phyloP scores from a whole-genome alignment of 2,329 filamentous ascomycete species.

The Talaromyces sp. region DNA sequence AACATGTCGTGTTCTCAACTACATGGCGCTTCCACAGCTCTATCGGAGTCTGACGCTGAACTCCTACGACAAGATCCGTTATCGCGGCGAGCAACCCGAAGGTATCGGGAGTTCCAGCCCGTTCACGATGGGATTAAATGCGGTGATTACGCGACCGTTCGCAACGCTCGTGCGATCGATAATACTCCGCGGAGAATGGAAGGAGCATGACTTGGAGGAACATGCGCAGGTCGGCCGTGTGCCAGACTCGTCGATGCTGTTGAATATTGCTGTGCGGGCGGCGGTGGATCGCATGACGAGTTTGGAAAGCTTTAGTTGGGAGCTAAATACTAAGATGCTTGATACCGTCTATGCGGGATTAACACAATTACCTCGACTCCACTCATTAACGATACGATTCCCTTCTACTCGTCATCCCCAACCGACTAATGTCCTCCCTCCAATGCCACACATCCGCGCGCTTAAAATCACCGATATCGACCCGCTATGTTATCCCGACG shows the following conservation, averaged over 20 bases:
- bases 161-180: slow-evolving; percentile 57
- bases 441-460: slow-evolving; percentile 57
- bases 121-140: slow-evolving; percentile 65
- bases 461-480: slow-evolving; percentile 63
- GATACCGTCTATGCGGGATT: slow-evolving; percentile 62
- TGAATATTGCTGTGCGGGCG: slow-evolving; percentile 62
- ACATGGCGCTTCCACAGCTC: slow-evolving; percentile 65
- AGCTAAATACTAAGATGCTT: slow-evolving; percentile 63
- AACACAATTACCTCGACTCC: slow-evolving; percentile 52
- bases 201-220: slow-evolving; percentile 60
- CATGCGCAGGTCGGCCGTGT: slow-evolving; percentile 60
- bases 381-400: slow-evolving; percentile 59
- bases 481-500: slow-evolving; percentile 66
- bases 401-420: slow-evolving; percentile 60
- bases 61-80: slow-evolving; percentile 62
- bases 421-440: slow-evolving; percentile 59
- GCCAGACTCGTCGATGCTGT: slow-evolving; percentile 66
- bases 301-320: slow-evolving; percentile 61
- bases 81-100: slow-evolving; percentile 59
- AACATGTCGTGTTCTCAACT: slow-evolving; percentile 64
- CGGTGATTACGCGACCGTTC: slow-evolving; percentile 60
- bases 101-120: slow-evolving; percentile 65
- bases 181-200: slow-evolving; percentile 59
- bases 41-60: slow-evolving; percentile 60
- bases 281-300: slow-evolving; percentile 62